phyloP scores from a whole-genome alignment of 2,329 filamentous ascomycete species.

The Penicillium sp. region DNA sequence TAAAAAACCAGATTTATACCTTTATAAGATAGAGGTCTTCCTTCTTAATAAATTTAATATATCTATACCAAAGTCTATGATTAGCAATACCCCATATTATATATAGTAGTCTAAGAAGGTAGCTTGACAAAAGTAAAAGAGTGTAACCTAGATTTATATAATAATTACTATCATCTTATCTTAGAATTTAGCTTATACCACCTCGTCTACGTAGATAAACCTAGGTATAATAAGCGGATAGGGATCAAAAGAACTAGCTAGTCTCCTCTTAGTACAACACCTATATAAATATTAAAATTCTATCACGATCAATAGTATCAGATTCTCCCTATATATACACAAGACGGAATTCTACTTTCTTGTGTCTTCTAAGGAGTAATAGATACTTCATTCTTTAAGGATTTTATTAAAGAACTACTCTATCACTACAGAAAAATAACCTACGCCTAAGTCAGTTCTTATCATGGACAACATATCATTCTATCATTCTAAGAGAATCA shows the following conservation, averaged over 20 bases:
- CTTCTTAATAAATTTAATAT: slow-evolving; percentile 1
- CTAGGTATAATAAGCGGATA: slow-evolving; percentile 22
- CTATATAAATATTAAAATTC: slow-evolving; percentile 2
- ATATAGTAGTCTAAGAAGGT: slow-evolving; percentile 8
- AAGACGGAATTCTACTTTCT: slow-evolving; percentile 7
- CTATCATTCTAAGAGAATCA: too few species aligned
- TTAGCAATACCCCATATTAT: not conserved
- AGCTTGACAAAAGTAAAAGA: not conserved
- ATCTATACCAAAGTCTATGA: not conserved
- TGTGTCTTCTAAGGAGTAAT: slow-evolving; percentile 32
- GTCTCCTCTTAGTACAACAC: not conserved
- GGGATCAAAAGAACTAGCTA: slow-evolving; percentile 1
- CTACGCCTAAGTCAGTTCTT: too few species aligned
- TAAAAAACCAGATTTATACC: slow-evolving; percentile 2
- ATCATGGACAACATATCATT: too few species aligned
- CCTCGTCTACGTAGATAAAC: slow-evolving; percentile 28
- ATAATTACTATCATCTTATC: slow-evolving; percentile 6
- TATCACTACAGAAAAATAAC: too few species aligned
- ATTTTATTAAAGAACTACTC: too few species aligned
- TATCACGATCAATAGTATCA: slow-evolving; percentile 7
- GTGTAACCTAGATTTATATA: not conserved
- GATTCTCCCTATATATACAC: not conserved
- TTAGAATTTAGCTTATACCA: slow-evolving; percentile 6
- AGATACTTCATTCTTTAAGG: slow-evolving; percentile 13
- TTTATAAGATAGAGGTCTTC: slow-evolving; percentile 6